Conservation (phyloP, 495 filamentous ascomycete genomes). For the Daldinia childiae region DNA sequence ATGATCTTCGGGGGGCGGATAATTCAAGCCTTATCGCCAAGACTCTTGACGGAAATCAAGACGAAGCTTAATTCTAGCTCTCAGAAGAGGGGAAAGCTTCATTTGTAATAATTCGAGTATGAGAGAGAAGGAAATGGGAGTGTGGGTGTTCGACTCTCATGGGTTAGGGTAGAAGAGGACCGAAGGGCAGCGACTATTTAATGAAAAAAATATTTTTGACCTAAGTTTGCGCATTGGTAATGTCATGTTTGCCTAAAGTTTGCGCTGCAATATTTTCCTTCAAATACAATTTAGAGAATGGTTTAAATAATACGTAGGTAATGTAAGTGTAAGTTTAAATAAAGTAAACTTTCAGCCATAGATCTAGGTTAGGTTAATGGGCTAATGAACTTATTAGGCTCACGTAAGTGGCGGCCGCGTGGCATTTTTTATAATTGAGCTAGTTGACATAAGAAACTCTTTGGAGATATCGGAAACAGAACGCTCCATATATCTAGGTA, state of each 20-base stretch:
- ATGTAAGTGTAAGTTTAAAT: background rate
- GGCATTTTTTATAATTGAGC: background rate
- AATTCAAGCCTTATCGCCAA: slow-evolving; percentile 46
- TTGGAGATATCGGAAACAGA: background rate
- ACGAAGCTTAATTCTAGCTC: slow-evolving; percentile 38
- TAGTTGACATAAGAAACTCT: background rate
- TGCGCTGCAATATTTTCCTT: background rate
- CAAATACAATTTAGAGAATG: background rate
- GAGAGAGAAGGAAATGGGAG: background rate
- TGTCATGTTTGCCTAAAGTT: background rate
- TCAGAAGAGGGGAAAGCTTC: slow-evolving; percentile 32
- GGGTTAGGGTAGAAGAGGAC: slow-evolving; percentile 32
- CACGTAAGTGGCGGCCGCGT: background rate
- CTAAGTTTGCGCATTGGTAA: background rate
- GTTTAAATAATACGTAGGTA: no score
- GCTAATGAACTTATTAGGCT: background rate
- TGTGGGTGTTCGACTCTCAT: slow-evolving; percentile 29
- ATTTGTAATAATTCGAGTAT: slow-evolving; percentile 10
- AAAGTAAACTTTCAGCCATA: background rate
- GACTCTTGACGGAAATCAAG: slow-evolving; percentile 19
- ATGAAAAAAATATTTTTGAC: background rate
- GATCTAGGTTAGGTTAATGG: no score
- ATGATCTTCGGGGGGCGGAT: slow-evolving; percentile 29
- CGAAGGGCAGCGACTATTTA: background rate
- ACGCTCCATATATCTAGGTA: background rate